Evolutionary conservation across 805 yeast species (phyloP), one percentile per base, ranked within the genome.

Genomic region (Yarrowia sp.): DNA sequence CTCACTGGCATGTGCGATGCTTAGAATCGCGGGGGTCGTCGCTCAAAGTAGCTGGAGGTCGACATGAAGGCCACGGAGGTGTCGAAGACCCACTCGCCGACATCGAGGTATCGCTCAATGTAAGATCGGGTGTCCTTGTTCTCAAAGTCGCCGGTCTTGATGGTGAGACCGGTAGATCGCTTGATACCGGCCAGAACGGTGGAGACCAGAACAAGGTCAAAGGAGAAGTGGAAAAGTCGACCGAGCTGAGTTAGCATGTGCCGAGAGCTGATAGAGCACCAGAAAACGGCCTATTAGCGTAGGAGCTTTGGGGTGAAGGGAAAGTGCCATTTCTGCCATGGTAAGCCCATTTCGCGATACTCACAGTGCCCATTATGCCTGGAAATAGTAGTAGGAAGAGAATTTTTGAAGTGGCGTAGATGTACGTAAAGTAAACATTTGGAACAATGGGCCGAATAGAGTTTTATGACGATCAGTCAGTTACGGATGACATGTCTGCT

Each of bases 1-100:
- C 58, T 51, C 58, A 51, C 58, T 35, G 18, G 21, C 36, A 32
- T 13, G 24, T 18, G 13, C 7, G 29, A 41, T 25, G 33, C 51
- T 35, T 51, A 51, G 32, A 19, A 51, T 35, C 58, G 58, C 58
- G 58, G 61, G 29, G 61, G 65, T 51, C 67, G 67, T 49, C 76
- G 72, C 64, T 74, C 83, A 73, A 92, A 94, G 74, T 86, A 90
- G 18, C 82, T 80, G 1, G 96, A 88, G 6, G 86, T 78, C 41
- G 85, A 83, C 78, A 90, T 81, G 66, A 83, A 78, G 3, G 88
- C 86, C 10, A 87, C 86, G 19, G 87, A 77, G 62, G 83, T 81
- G 70, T 91, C 97, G 66, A 86, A 84, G 2, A 87, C 75, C 73
- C 84, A 84, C 70, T 94, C 99, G n/a, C 99, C 99, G 27, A 86